Base-by-base conservation (phyloP, 441 rosid genomes). In the Erodium texanum region DNA sequence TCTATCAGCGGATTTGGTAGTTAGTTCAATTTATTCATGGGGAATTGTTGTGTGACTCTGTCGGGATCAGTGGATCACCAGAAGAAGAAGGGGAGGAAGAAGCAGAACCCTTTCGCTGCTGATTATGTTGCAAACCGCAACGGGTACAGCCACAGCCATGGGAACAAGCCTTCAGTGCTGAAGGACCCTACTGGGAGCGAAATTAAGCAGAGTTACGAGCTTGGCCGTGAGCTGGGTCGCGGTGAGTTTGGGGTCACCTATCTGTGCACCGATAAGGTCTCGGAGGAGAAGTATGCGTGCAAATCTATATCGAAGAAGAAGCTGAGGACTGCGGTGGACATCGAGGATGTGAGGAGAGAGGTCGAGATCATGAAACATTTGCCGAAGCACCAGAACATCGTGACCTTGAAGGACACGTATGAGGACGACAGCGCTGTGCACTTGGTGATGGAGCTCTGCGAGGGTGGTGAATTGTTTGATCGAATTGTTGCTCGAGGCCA, bases 341-440 rank as follows among this genome's bases (percentile, higher is more conserved):
- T 87, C 18, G 93, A 87, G n/a, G 93, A 87, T 71, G 93, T 85
- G 70, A 78, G 93, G 70, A 82, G 93, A 70, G 93, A 87, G 59
- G 93, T 80, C 56, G 87, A 82, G 78, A 87, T 87, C 71, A 87
- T 87, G 93, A 85, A 80, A 73, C 85, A 83, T 73, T 70, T 88
- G 83, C 90, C 90, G 34, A 32, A 34, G 52, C 89, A 88, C 74
- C 81, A 86, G 0, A 84, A 86, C 68, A 77, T 88, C 41, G 89
- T 87, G n/a, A 83, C 81, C 59, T 77, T 87, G 80, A 87, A 87
- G 45, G 90, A 86, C 70, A 84, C 93, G 64, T 87, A 82, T 20
- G 93, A 87, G 74, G 90, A 87, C 71, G 87, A 87, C 50, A 67
- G 75, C 72, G 89, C 93, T 5, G 93, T 87, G n/a, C 92, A 87